Evolutionary conservation across 495 filamentous ascomycete species (phyloP), one percentile per base, ranked within the genome.

Genomic region (Staphylotrichum tortipilum): DNA sequence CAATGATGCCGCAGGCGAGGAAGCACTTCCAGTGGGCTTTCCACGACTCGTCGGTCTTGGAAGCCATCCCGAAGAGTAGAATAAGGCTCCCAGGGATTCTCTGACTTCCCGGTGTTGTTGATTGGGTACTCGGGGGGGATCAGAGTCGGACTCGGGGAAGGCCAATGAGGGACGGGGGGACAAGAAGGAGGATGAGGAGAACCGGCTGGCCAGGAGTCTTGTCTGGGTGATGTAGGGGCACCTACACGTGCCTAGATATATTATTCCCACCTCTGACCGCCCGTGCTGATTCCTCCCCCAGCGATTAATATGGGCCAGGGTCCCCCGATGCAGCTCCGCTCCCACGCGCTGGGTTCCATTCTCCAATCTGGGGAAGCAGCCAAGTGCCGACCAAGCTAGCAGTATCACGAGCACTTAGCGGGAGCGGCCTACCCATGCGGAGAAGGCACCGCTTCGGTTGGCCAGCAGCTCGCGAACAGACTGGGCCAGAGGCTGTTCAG

Each of bases 1-100:
- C 73, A 54, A 72, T 72, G 21, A 72, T 67, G 44, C 63, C 69
- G 56, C 68, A 72, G 40, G 68, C 70, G n/a, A 65, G 14, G 48
- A 73, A 61, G 17, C 62, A 65, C 49, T 60, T 65, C 65, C 67
- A 66, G 49, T 73, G 69, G 50, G 60, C 63, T 22, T 57, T 67
- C 60, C 60, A 63, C 44, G 35, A 45, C 43, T 60, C 57, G 2
- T 53, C 34, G 19, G 3, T 42, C 21, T 42, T 35, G 2, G 48
- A 2, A 30, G 48, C 31, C 48, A 51, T 51, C 17, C 18, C 24
- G 22, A 11, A 18, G 14, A 47, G 17, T 29, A n/a, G 23, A 28
- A 10, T 12, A 19, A 31, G 23, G 41, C 5, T 6, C 26, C 23
- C n/a, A n/a, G n/a, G n/a, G n/a, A n/a, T n/a, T 31, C 37, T n/a